phyloP scores from a whole-genome alignment of 176 grass and related monocot genomes.

The Eragrostis curvula region DNA sequence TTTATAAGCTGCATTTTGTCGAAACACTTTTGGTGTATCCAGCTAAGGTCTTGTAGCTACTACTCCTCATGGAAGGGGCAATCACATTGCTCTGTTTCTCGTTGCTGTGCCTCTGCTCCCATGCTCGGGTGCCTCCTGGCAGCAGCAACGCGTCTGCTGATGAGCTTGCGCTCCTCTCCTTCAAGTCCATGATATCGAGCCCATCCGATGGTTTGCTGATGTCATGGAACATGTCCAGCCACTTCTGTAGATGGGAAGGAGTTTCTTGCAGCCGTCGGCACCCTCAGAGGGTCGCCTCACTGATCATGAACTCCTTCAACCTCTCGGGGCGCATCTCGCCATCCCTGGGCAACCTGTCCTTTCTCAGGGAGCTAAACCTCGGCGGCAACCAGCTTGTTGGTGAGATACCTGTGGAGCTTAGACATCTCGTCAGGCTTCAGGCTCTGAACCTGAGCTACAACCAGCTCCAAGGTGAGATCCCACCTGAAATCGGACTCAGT shows the following conservation, averaged over 20 bases:
- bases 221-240: conserved; percentile 31
- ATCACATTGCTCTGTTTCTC: not conserved
- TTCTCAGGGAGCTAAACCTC: conserved; percentile 18
- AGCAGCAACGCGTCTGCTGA: conserved; percentile 10
- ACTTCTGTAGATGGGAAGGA: conserved; percentile 30
- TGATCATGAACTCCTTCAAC: not conserved
- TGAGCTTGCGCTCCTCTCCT: conserved; percentile 33
- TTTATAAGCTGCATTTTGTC: too few species aligned
- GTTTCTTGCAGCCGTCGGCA: conserved; percentile 7
- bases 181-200: conserved; percentile 36
- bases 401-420: conserved; percentile 21
- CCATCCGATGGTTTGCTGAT: not conserved
- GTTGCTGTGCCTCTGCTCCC: not conserved
- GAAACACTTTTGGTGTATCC: too few species aligned
- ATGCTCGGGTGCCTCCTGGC: not conserved
- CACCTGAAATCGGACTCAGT: not conserved
- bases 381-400: conserved; percentile 19
- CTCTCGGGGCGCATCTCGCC: conserved; percentile 24
- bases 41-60: not conserved
- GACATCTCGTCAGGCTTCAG: conserved; percentile 17
- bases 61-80: not conserved
- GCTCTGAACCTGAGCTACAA: conserved; percentile 17
- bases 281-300: not conserved
- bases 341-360: conserved; percentile 24
- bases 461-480: conserved; percentile 31